Evolutionary conservation across 306 rosid species (phyloP).

Genomic region (Pueraria montana): DNA sequence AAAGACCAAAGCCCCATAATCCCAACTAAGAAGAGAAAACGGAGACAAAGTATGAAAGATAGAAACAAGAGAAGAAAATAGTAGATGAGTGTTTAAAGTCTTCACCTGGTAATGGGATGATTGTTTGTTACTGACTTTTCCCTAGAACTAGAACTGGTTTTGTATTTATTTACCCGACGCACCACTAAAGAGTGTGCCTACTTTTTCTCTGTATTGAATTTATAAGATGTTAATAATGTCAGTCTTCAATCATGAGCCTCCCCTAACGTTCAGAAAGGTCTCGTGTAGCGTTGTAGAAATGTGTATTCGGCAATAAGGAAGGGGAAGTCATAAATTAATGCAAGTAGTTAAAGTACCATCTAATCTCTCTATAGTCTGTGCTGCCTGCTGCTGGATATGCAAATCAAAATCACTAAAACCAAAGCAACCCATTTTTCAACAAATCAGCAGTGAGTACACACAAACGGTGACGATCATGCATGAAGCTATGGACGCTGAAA

Average conservation of each 20-base stretch:
- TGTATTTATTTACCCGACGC: conserved; percentile 7
- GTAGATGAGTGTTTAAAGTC: not conserved
- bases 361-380: not conserved
- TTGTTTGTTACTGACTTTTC: not conserved
- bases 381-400: conserved; percentile 5
- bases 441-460: conserved; percentile 7
- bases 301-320: conserved; percentile 1
- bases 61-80: not conserved
- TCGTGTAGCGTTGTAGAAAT: not conserved
- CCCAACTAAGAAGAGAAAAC: not conserved
- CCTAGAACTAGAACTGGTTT: not conserved
- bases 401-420: not conserved
- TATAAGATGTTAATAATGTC: conserved; percentile 41
- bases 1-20: not conserved
- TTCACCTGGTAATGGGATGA: not conserved
- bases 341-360: conserved; percentile 2
- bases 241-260: conserved; percentile 67
- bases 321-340: conserved; percentile 41
- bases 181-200: conserved; percentile 16
- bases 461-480: conserved; percentile 51
- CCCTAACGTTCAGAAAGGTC: conserved; percentile 13
- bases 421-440: not conserved
- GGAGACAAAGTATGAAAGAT: no score
- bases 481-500: conserved; percentile 11
- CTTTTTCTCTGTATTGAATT: not conserved